These are phyloP conservation scores for Coemansia sp. DNA, from an alignment of 192 early-diverging fungal genomes.

Conservation along the genomic window DNA sequence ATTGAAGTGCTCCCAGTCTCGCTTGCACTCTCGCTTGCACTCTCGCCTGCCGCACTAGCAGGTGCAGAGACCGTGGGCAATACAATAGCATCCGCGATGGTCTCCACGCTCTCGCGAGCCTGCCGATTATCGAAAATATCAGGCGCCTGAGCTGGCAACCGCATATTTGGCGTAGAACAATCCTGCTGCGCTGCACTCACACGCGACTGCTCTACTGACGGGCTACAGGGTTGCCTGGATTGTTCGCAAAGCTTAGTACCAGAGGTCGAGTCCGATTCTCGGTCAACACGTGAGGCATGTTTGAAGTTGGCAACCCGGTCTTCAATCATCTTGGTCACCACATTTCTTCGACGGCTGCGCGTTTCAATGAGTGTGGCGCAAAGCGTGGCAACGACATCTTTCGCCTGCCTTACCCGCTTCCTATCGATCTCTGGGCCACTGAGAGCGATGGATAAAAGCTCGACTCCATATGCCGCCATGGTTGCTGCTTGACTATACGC, in stretches of 20 bases:
- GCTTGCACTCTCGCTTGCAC: neutral
- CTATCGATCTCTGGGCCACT: neutral
- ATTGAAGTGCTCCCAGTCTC: neutral
- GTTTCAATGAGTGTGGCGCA: neutral
- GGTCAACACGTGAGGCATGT: neutral
- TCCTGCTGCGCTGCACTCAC: neutral
- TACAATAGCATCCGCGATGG: neutral
- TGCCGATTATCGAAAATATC: neutral
- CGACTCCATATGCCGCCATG: neutral
- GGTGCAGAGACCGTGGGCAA: neutral
- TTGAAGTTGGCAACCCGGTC: neutral
- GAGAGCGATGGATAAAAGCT: neutral
- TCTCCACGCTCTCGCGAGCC: neutral
- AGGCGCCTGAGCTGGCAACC: neutral
- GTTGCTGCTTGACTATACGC: neutral
- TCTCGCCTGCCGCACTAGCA: neutral
- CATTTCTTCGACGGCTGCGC: neutral
- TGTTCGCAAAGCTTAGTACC: neutral
- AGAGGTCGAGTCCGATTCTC: neutral
- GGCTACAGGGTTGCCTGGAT: neutral
- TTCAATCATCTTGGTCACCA: neutral
- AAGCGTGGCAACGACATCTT: neutral
- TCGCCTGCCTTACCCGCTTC: neutral
- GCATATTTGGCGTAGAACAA: neutral
- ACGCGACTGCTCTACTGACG: neutral